Conservation (phyloP, 768 basidiomycete genomes). For the Harrya chromipes region DNA sequence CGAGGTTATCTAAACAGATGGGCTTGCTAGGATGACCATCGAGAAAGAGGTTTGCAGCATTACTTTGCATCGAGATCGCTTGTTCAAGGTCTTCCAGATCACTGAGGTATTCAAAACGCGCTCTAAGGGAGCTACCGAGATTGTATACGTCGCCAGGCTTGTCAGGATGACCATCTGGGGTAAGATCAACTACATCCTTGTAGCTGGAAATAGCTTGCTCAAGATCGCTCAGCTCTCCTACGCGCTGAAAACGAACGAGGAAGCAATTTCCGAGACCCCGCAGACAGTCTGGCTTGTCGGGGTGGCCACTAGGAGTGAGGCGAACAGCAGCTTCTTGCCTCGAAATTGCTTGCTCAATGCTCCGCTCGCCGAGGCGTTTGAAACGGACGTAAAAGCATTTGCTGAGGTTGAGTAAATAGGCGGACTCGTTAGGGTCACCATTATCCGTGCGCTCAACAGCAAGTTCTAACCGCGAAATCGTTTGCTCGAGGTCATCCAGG, state of each 20-base stretch:
- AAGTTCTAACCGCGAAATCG: not conserved
- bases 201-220: not conserved
- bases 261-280: not conserved
- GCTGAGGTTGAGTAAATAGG: not conserved
- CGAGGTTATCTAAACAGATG: slow-evolving; percentile 2
- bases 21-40: not conserved
- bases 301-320: not conserved
- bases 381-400: not conserved
- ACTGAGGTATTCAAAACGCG: not conserved
- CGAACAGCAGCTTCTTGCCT: not conserved
- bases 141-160: too few relatives aligned
- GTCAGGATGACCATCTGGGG: too few relatives aligned
- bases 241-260: not conserved
- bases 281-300: not conserved
- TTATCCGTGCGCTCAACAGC: not conserved
- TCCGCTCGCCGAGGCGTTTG: not conserved
- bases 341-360: slow-evolving; percentile 4
- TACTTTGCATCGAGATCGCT: not conserved
- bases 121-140: not conserved
- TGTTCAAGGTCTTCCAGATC: not conserved
- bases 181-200: too few relatives aligned
- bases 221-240: not conserved
- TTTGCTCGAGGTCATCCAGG: slow-evolving; percentile 1
- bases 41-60: not conserved
- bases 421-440: not conserved